phyloP scores from a whole-genome alignment of 345 rosid genomes.

The Angophora floribunda region DNA sequence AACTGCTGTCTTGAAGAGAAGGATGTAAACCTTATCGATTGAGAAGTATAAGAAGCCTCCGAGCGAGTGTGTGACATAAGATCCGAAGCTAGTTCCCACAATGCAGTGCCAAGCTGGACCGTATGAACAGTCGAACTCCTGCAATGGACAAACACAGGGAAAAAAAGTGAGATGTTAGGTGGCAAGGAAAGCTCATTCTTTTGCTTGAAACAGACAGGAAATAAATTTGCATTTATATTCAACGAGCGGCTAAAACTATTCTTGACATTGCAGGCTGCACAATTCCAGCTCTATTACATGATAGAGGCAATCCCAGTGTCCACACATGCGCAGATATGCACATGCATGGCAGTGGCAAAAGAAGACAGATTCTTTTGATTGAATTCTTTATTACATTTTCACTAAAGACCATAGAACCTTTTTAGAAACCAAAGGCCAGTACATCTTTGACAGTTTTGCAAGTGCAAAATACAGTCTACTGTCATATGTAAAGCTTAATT shows the following conservation, averaged over 20 bases:
- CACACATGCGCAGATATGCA: background rate
- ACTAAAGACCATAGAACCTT: background rate
- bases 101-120: conserved; percentile 99
- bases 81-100: conserved; percentile 94
- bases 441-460: background rate
- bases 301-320: background rate
- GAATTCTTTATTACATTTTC: background rate
- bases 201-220: background rate
- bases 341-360: background rate
- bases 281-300: background rate
- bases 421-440: background rate
- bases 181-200: background rate
- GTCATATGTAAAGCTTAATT: background rate
- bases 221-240: background rate
- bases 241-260: background rate
- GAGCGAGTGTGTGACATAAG: conserved; percentile 81
- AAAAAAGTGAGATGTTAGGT: background rate
- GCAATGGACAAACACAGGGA: conserved; percentile 3
- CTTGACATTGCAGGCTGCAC: background rate
- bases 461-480: background rate
- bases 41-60: conserved; percentile 97
- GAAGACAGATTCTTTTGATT: background rate
- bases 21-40: conserved; percentile 80
- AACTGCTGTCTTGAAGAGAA: conserved; percentile 90
- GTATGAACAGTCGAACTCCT: conserved; percentile 80